Evolutionary conservation across 306 rosid genomes (phyloP).

Genomic region (Pyrus communis): DNA sequence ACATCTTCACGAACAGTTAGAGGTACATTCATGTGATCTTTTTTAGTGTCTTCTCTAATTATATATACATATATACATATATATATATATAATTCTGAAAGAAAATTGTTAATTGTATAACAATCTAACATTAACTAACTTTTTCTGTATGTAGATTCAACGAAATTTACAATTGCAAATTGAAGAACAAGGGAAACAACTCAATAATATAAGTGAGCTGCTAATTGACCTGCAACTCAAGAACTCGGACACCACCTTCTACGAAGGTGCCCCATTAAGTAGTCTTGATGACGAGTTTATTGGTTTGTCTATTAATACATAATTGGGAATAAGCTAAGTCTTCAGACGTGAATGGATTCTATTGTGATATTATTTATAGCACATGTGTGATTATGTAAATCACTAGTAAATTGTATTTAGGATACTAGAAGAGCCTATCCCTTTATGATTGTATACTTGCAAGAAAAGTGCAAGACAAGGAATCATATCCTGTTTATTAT

Average conservation of each 20-base stretch:
- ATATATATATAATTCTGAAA: too few species aligned
- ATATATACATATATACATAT: too few species aligned
- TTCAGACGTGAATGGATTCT: too few species aligned
- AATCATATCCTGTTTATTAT: too few species aligned
- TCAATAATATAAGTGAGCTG: constrained; percentile 36
- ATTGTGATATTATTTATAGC: too few species aligned
- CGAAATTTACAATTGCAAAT: constrained; percentile 35
- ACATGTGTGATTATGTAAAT: too few species aligned
- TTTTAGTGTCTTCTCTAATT: too few species aligned
- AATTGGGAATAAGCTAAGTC: neutral
- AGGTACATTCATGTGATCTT: neutral
- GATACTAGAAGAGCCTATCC: too few species aligned
- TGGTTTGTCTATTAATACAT: neutral
- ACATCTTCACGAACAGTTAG: neutral
- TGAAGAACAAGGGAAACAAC: constrained; percentile 36
- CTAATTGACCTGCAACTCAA: constrained; percentile 25
- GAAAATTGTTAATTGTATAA: neutral
- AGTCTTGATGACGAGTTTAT: neutral
- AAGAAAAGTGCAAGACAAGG: too few species aligned
- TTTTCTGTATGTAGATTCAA: constrained; percentile 16
- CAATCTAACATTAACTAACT: neutral
- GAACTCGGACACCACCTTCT: neutral
- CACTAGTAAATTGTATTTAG: too few species aligned
- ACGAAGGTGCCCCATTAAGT: neutral
- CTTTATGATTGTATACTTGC: too few species aligned